A percentile compares a stretch with the other conserved stretches of the same genome.
Evolutionary conservation across 163 green algal species (phyloP).

Genomic region (Scenedesmus sp.): DNA sequence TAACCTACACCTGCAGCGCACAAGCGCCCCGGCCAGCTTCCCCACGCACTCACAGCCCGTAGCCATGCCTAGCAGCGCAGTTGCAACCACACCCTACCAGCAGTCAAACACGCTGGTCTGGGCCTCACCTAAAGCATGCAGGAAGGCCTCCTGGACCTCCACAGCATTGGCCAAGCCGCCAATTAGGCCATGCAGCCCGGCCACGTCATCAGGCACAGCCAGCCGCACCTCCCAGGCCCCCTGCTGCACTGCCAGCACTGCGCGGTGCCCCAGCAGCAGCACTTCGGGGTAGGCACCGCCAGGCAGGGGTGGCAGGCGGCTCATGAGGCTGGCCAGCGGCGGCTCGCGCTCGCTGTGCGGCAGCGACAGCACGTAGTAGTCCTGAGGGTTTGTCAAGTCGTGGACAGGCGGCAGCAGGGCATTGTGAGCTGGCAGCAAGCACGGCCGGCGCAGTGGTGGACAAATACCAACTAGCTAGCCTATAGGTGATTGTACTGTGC

Average conservation of each 20-base stretch:
- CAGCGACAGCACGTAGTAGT: slow-evolving; percentile 75
- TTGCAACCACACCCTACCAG: background rate
- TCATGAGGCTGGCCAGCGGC: slow-evolving; percentile 69
- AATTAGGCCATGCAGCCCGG: slow-evolving; percentile 58
- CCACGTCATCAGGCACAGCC: slow-evolving; percentile 54
- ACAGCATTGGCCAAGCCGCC: slow-evolving; percentile 58
- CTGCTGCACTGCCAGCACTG: background rate
- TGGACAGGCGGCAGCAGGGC: no score
- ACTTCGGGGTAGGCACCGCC: slow-evolving; percentile 66
- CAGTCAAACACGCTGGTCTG: background rate
- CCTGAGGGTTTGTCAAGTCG: slow-evolving; percentile 40
- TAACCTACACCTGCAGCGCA: no score
- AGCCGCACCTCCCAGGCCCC: slow-evolving; percentile 59
- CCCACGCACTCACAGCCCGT: no score
- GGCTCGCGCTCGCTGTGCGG: slow-evolving; percentile 66
- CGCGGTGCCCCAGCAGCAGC: slow-evolving; percentile 55
- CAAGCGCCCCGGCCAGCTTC: no score
- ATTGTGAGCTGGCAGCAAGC: no score
- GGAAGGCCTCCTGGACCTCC: slow-evolving; percentile 65
- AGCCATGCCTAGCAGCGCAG: no score
- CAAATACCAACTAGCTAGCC: no score
- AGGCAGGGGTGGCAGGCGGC: slow-evolving; percentile 59
- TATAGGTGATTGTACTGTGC: no score
- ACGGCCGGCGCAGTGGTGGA: no score
- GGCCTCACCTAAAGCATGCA: slow-evolving; percentile 37